phyloP scores from a whole-genome alignment of 805 yeast genomes.

The Barnettozyma californica region DNA sequence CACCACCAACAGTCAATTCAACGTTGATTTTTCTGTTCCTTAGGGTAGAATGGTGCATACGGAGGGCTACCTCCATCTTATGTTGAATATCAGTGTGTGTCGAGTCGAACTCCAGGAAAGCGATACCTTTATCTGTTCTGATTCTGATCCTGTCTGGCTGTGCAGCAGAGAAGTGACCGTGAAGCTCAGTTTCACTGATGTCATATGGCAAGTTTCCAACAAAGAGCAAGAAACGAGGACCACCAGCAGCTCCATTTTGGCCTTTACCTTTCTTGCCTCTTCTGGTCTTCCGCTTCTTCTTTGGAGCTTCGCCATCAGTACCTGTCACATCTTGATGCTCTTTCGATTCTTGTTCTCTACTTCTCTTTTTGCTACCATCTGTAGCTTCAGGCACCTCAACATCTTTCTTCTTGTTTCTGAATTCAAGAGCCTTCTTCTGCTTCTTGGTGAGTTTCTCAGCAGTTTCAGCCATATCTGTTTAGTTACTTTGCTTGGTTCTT shows the following conservation, averaged over 20 bases:
- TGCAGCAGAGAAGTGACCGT: constrained; percentile 65
- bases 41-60: constrained; percentile 72
- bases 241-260: constrained; percentile 24
- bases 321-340: constrained; percentile 16
- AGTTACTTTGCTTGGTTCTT: neutral
- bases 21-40: constrained; percentile 81
- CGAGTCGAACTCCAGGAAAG: constrained; percentile 78
- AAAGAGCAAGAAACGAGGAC: constrained; percentile 73
- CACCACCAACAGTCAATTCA: constrained; percentile 97
- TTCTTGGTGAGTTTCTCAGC: constrained; percentile 54
- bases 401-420: constrained; percentile 32
- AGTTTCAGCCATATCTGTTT: constrained; percentile 12
- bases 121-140: constrained; percentile 84
- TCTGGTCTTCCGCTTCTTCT: constrained; percentile 70
- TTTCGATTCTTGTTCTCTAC: constrained; percentile 22
- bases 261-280: constrained; percentile 72
- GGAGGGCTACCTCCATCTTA: constrained; percentile 78
- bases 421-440: constrained; percentile 57
- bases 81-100: constrained; percentile 55
- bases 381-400: neutral
- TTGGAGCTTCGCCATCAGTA: constrained; percentile 25
- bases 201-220: constrained; percentile 87
- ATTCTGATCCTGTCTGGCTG: constrained; percentile 74
- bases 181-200: constrained; percentile 54
- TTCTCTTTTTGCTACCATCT: constrained; percentile 9